Base-by-base conservation (phyloP, 495 filamentous ascomycete species). In the Peziza echinospora region DNA sequence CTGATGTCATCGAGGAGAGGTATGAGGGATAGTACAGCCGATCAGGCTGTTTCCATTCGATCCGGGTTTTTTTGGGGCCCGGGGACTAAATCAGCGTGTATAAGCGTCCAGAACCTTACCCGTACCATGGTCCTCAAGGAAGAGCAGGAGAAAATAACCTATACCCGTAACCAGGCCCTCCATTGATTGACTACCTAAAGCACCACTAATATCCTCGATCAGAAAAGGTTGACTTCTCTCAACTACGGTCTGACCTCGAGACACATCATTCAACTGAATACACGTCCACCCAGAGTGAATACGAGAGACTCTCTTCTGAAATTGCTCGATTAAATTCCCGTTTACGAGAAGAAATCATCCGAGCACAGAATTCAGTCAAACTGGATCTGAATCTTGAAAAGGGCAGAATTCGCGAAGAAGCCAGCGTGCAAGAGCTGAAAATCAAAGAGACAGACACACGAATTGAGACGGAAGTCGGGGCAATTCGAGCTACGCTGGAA, bases 71-170 rank as follows among this genome's bases (percentile, higher is more conserved):
- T n/a, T n/a, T n/a, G n/a, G n/a, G n/a, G n/a, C n/a, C n/a, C n/a
- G n/a, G n/a, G n/a, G n/a, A n/a, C n/a, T n/a, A n/a, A n/a, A n/a
- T n/a, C n/a, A n/a, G n/a, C n/a, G n/a, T n/a, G n/a, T n/a, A n/a
- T n/a, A n/a, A 80, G 82, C 52, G 93, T 99, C 49, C 91, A 94
- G 60, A 96, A 99, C 67, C 67, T 99, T 19, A 96, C 91, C 0
- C 79, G 89, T 47, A 96, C 89, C 9, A 96, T 99, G 91, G 91
- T 99, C 2, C 71, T 91, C n/a, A 82, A 83, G 56, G 91, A 96
- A 64, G 91, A 84, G 51, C 76, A 80, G 37, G 79, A 80, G 50
- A 77, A 77, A 49, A 78, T 83, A 5, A 91, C 84, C 2, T 99
- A 99, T 64, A 93, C 85, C 0, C 91, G 53, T 56, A 40, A 37